Evolutionary conservation across 805 yeast genomes (phyloP).

Genomic region (Vanderwaltozyma tropicalis): DNA sequence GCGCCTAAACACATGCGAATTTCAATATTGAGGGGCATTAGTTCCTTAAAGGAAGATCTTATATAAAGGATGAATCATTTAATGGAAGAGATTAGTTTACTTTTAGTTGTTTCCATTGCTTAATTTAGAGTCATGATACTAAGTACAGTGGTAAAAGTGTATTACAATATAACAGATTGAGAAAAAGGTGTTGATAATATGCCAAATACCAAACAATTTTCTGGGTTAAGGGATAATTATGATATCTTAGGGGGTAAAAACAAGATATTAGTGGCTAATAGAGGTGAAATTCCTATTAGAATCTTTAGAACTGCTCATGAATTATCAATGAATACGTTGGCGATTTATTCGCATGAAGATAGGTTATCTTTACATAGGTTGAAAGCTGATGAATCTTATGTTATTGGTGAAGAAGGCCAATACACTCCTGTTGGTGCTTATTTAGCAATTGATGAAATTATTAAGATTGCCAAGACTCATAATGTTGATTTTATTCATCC

Average conservation of each 20-base stretch:
- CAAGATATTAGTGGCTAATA: constrained; percentile 69
- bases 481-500: constrained; percentile 83
- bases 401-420: constrained; percentile 81
- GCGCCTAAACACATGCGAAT: too few relatives aligned
- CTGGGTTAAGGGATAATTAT: constrained; percentile 27
- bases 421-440: constrained; percentile 94
- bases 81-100: too few relatives aligned
- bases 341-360: constrained; percentile 94
- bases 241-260: constrained; percentile 31
- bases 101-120: too few relatives aligned
- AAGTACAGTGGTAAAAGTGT: too few relatives aligned
- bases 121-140: too few relatives aligned
- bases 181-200: background rate
- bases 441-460: constrained; percentile 89
- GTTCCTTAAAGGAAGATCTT: too few relatives aligned
- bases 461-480: constrained; percentile 70
- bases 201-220: constrained; percentile 7
- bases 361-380: constrained; percentile 88
- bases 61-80: too few relatives aligned
- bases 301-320: constrained; percentile 97
- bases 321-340: constrained; percentile 92
- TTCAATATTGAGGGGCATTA: too few relatives aligned
- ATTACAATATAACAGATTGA: too few relatives aligned
- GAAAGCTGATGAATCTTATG: constrained; percentile 90
- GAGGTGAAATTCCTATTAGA: constrained; percentile 80